Conservation (phyloP, 2,329 filamentous ascomycete species). For the Raffaelea arxii region DNA sequence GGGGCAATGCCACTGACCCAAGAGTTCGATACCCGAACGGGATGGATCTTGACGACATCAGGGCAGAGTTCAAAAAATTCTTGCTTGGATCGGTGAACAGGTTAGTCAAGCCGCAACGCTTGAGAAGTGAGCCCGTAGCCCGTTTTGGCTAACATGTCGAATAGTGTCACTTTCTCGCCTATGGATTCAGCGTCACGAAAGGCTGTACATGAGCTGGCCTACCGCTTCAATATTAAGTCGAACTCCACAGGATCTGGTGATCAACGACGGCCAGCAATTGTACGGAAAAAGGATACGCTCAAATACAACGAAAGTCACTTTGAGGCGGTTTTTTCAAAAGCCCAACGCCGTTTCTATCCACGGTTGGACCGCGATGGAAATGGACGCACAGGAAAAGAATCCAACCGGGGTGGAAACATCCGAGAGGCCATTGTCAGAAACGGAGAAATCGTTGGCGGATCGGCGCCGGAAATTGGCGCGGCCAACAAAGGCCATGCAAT, state of each 20-base stretch:
- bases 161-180: slow-evolving; percentile 65
- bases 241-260: slow-evolving; percentile 69
- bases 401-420: slow-evolving; percentile 22
- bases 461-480: slow-evolving; percentile 71
- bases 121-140: too few species aligned
- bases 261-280: slow-evolving; percentile 65
- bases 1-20: slow-evolving; percentile 46
- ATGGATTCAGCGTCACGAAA: slow-evolving; percentile 75
- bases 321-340: slow-evolving; percentile 32
- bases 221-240: slow-evolving; percentile 67
- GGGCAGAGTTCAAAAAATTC: slow-evolving; percentile 63
- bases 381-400: slow-evolving; percentile 15
- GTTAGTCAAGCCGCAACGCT: slow-evolving; percentile 32
- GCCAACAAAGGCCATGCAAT: slow-evolving; percentile 80
- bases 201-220: slow-evolving; percentile 69
- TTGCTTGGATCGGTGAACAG: slow-evolving; percentile 52
- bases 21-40: slow-evolving; percentile 63
- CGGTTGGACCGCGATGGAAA: slow-evolving; percentile 30
- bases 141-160: background rate
- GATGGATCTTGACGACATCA: slow-evolving; percentile 61
- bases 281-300: slow-evolving; percentile 60
- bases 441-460: slow-evolving; percentile 79
- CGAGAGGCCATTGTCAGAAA: slow-evolving; percentile 57
- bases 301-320: slow-evolving; percentile 49
- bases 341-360: slow-evolving; percentile 45